Conservation (phyloP, 805 yeast species). For the Pichia eremophila region DNA sequence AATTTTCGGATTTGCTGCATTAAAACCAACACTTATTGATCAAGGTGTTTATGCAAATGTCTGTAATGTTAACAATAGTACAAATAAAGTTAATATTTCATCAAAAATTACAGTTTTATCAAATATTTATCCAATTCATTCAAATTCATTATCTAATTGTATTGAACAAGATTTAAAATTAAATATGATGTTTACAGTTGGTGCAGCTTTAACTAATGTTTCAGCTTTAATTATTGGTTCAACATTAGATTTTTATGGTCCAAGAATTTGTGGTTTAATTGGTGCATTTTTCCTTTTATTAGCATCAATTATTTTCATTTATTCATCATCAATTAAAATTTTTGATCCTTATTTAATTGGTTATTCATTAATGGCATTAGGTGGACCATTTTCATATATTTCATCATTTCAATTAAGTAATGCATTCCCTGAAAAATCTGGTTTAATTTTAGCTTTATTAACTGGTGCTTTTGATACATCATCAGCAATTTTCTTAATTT, state of each 20-base stretch:
- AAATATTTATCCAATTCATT: not conserved
- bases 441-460: conserved; percentile 41
- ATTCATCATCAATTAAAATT: conserved; percentile 10
- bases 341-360: conserved; percentile 47
- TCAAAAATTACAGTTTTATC: not conserved
- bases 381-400: conserved; percentile 49
- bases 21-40: conserved; percentile 42
- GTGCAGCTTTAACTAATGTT: conserved; percentile 46
- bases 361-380: conserved; percentile 43
- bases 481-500: conserved; percentile 43
- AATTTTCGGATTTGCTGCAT: conserved; percentile 51
- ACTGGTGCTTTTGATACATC: conserved; percentile 56
- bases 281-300: conserved; percentile 39
- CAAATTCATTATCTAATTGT: conserved; percentile 31
- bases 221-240: conserved; percentile 44
- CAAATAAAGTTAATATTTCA: not conserved
- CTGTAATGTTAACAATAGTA: conserved; percentile 22
- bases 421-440: conserved; percentile 45
- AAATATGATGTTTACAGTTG: conserved; percentile 51
- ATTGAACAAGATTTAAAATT: conserved; percentile 44
- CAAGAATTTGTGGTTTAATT: conserved; percentile 42
- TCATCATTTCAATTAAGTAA: conserved; percentile 50
- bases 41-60: conserved; percentile 37
- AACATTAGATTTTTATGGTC: conserved; percentile 41
- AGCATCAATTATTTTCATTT: conserved; percentile 38